Base-by-base conservation (phyloP, 768 basidiomycete genomes). In the Xerocomus brunneocitrinus region DNA sequence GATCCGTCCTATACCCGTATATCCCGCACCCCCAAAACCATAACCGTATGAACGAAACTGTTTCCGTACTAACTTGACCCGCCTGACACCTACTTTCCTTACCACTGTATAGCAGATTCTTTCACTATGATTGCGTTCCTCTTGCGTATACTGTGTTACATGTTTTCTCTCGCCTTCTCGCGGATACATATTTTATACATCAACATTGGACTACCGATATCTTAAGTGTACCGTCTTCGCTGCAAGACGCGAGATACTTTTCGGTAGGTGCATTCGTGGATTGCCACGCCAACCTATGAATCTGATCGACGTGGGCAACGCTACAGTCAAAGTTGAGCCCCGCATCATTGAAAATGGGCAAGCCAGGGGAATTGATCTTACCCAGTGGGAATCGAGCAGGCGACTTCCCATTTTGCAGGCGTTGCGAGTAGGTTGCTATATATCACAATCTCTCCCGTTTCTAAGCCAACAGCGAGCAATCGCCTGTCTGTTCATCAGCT, bases 151-250 rank as follows among this genome's bases (percentile, higher is more conserved):
- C 61, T 59, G 53, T 69, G 59, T 66, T 53, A 62, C 58, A 63
- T 64, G 66, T 50, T 62, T 64, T 56, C 55, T 53, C 44, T 43
- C 19, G 39, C 39, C 54, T 55, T 58, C 57, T 50, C 44, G 55
- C 50, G 63, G 63, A 62, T 62, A 69, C 58, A 59, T 73, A 73
- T 72, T 74, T 73, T 76, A 75, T 69, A 70, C 73, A 73, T 71
- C 69, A 63, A 74, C 66, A 60, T 77, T 77, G 80, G 73, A 91
- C 74, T 64, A 75, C 76, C 70, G 84, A 73, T 74, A 95, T 77
- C 70, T 84, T 87, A 71, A 95, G 75, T 76, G 88, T 89, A 76
- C 90, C 85, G 78, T 98, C 95, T 74, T 95, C 92, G 69, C 91
- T 90, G 63, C 91, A 91, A 54, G 85, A 91, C 32, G 91, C 95